A percentile compares a stretch with the other conserved stretches of the same genome.
Evolutionary conservation across 108 stramenopile species (phyloP).

Genomic region (Cyclostephanos invisitatus): DNA sequence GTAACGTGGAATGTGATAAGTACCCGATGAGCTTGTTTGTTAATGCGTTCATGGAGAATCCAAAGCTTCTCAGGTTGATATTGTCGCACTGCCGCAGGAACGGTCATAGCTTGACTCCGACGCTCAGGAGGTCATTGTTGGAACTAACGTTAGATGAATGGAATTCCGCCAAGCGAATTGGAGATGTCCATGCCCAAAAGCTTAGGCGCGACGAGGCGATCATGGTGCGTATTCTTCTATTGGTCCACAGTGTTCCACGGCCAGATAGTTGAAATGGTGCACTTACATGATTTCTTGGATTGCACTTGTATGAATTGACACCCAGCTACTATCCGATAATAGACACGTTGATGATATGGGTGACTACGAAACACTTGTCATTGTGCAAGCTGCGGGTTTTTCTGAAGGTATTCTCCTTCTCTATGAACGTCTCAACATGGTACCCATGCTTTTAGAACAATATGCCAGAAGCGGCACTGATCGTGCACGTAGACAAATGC

Average conservation of each 20-base stretch:
- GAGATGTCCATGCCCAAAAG: conserved; percentile 73
- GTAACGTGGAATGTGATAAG: conserved; percentile 48
- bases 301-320: conserved; percentile 43
- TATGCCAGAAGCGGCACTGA: conserved; percentile 77
- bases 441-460: conserved; percentile 76
- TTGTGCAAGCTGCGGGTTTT: conserved; percentile 79
- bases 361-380: conserved; percentile 83
- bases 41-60: conserved; percentile 78
- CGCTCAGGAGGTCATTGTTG: conserved; percentile 71
- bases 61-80: conserved; percentile 81
- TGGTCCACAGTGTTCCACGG: background rate
- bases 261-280: background rate
- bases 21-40: conserved; percentile 84
- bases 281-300: background rate
- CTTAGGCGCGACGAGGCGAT: conserved; percentile 76
- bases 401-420: conserved; percentile 76
- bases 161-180: conserved; percentile 73
- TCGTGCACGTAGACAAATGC: conserved; percentile 76
- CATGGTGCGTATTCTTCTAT: conserved; percentile 40
- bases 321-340: conserved; percentile 51
- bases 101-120: conserved; percentile 71
- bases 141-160: conserved; percentile 87
- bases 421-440: conserved; percentile 83
- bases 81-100: conserved; percentile 81
- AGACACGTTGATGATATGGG: conserved; percentile 64